Base-by-base conservation (phyloP, 257 asterid species). In the Eucommia ulmoides region DNA sequence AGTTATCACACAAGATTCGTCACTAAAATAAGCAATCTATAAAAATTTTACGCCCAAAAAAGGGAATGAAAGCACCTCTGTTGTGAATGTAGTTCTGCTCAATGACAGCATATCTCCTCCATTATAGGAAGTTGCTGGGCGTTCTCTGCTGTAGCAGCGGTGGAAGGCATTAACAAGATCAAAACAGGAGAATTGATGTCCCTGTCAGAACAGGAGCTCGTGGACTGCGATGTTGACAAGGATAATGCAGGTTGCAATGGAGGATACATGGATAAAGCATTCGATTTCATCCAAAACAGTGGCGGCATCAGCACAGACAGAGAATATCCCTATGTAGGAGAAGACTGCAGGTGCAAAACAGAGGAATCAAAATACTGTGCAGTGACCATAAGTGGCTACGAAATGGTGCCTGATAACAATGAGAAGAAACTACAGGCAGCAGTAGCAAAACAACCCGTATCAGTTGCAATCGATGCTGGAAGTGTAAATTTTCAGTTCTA, bases 91-190 rank as follows among this genome's bases (percentile, higher is more conserved):
- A 53, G 16, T 21, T 23, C 21, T 21, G 26, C 24, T 22, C 22
- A 22, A 19, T 55, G 42, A 50, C 56, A 23, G 19, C 23, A 24
- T 22, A 15, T n/a, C 49, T 47, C 53, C 57, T 53, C 53, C 61
- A 49, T 50, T 58, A 53, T 54, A 86, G 93, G 89, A 59, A 62
- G 93, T 55, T 80, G 93, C 50, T 83, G 93, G 96, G 96, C 94
- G 14, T 82, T 86, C 51, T 64, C 93, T 2, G 75, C 88, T 26
- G 62, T 80, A 33, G 85, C 86, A 52, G 86, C 93, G 25, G 49
- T 75, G 10, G 93, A 83, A 67, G 88, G 93, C 57, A 65, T 86
- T 55, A 62, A 68, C 74, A 18, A 64, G 65, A 82, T 86, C 71
- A 77, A 64, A 53, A 80, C 82, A 14, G 80, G 82, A 15, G 51